phyloP scores from a whole-genome alignment of 2,329 filamentous ascomycete species.

The Cadophora sp. region DNA sequence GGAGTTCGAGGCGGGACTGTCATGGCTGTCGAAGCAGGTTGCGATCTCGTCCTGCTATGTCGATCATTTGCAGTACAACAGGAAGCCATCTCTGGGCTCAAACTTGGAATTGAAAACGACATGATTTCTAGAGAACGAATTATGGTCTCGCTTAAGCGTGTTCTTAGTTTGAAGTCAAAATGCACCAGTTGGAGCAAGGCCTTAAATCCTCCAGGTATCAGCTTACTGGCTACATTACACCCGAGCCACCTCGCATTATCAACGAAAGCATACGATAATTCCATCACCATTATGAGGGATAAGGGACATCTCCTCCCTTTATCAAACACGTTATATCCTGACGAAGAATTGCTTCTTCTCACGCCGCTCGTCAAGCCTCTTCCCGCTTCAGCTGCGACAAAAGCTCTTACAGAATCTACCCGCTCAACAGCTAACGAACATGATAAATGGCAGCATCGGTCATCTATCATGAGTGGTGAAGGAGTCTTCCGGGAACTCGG shows the following conservation, averaged over 20 bases:
- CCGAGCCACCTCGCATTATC: constrained; percentile 83
- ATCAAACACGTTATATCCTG: constrained; percentile 78
- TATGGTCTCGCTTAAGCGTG: constrained; percentile 77
- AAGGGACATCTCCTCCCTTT: constrained; percentile 85
- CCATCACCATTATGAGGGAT: constrained; percentile 91
- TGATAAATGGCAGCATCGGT: constrained; percentile 62
- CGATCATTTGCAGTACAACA: constrained; percentile 87
- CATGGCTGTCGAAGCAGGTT: constrained; percentile 96
- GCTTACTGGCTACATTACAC: constrained; percentile 79
- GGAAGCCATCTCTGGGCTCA: constrained; percentile 89
- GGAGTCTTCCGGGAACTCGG: constrained; percentile 91
- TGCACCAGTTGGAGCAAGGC: constrained; percentile 93
- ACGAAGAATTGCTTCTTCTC: constrained; percentile 87
- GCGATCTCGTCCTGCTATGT: constrained; percentile 88
- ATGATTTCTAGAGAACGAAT: constrained; percentile 85
- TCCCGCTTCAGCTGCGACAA: constrained; percentile 86
- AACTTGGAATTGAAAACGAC: constrained; percentile 86
- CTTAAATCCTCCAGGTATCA: constrained; percentile 82
- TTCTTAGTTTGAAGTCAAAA: constrained; percentile 80
- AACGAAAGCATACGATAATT: constrained; percentile 85
- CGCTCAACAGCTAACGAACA: constrained; percentile 52
- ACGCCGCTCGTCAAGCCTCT: constrained; percentile 91
- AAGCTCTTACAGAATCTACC: constrained; percentile 65
- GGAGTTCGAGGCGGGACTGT: constrained; percentile 97
- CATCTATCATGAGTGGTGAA: constrained; percentile 86